phyloP scores from a whole-genome alignment of 2,329 filamentous ascomycete species.

The Triangularia verruculosa region DNA sequence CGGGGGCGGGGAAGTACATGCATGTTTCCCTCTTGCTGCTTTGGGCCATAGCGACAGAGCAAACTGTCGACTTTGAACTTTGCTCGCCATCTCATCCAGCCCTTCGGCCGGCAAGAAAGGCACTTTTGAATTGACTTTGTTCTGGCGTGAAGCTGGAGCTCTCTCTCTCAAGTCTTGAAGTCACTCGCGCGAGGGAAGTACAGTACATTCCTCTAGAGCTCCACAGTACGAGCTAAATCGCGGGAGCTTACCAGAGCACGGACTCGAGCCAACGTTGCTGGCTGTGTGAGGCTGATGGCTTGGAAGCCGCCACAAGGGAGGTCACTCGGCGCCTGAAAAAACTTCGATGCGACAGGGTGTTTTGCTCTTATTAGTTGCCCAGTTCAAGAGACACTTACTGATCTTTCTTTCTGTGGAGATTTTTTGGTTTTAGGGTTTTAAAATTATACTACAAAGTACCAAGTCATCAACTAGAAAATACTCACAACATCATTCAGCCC shows the following conservation, averaged over 20 bases:
- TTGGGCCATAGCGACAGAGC: neutral
- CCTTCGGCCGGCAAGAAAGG: neutral
- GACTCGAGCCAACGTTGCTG: neutral
- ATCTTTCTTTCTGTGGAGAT: too few relatives aligned
- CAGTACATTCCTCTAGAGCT: neutral
- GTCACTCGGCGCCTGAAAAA: too few relatives aligned
- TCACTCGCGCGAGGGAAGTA: neutral
- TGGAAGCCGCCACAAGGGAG: neutral
- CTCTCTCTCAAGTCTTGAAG: neutral
- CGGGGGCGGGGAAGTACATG: conserved; percentile 1
- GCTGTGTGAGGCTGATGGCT: neutral
- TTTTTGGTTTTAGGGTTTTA: neutral
- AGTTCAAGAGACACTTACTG: too few relatives aligned
- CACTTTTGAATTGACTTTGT: neutral
- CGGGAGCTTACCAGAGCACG: neutral
- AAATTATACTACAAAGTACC: too few relatives aligned
- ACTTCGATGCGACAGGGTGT: too few relatives aligned
- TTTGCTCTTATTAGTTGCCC: too few relatives aligned
- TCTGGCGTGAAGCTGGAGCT: neutral
- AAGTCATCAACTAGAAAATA: too few relatives aligned
- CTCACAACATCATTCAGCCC: neutral
- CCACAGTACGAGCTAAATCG: neutral
- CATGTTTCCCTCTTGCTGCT: neutral
- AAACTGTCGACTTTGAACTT: neutral
- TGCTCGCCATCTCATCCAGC: neutral